Evolutionary conservation across 2,329 filamentous ascomycete genomes (phyloP).

Genomic region (Alternaria brassicicola): DNA sequence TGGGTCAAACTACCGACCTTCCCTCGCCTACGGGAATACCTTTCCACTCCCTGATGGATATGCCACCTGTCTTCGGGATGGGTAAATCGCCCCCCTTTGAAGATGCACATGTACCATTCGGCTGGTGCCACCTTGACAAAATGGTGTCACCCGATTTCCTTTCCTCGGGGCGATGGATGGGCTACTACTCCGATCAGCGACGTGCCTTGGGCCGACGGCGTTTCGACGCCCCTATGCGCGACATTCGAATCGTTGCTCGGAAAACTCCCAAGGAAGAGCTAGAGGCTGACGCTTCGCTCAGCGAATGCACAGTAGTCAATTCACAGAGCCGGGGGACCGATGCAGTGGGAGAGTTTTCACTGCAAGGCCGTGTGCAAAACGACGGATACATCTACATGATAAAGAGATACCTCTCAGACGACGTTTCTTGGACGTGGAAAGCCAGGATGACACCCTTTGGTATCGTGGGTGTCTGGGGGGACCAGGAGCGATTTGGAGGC

Average conservation of each 20-base stretch:
- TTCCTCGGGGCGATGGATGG: conserved; percentile 23
- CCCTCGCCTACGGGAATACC: conserved; percentile 20
- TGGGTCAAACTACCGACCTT: neutral
- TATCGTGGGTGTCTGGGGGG: conserved; percentile 30
- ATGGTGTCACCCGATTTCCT: conserved; percentile 27
- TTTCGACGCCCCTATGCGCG: conserved; percentile 22
- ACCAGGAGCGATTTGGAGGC: conserved; percentile 19
- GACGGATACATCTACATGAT: conserved; percentile 22
- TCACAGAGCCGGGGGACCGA: conserved; percentile 21
- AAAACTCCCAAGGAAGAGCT: neutral
- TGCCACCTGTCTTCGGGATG: conserved; percentile 17
- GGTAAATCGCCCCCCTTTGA: neutral
- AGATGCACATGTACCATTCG: conserved; percentile 9
- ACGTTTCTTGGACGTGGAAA: conserved; percentile 20
- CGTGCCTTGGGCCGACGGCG: neutral
- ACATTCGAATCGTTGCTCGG: conserved; percentile 15
- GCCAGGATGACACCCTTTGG: conserved; percentile 32
- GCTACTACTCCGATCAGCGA: conserved; percentile 26
- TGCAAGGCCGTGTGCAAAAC: conserved; percentile 20
- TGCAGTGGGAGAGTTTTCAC: conserved; percentile 18
- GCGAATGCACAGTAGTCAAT: conserved; percentile 8
- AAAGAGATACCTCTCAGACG: conserved; percentile 20
- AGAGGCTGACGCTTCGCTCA: neutral
- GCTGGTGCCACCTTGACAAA: conserved; percentile 19
- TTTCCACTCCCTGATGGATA: conserved; percentile 21